Evolutionary conservation across 2,329 filamentous ascomycete species (phyloP).

Genomic region (Aspergillus niger): DNA sequence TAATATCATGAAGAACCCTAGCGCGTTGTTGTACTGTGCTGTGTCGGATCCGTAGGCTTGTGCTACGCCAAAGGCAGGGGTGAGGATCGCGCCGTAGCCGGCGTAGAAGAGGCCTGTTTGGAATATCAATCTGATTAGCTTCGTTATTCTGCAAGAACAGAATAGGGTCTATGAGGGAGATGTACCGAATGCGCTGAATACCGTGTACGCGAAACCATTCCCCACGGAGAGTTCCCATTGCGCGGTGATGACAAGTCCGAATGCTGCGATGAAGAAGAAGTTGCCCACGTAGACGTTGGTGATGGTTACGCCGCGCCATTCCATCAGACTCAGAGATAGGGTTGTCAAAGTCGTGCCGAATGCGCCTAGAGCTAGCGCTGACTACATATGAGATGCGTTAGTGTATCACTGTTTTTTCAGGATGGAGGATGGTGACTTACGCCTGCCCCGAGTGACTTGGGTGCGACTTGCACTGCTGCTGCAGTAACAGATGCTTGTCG

Average conservation of each 20-base stretch:
- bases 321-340: constrained; percentile 57
- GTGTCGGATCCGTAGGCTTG: constrained; percentile 48
- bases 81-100: constrained; percentile 53
- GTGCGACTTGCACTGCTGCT: background rate
- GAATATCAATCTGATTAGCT: too few relatives aligned
- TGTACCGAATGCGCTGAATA: constrained; percentile 56
- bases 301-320: constrained; percentile 54
- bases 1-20: constrained; percentile 53
- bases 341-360: constrained; percentile 59
- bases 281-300: constrained; percentile 58
- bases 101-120: constrained; percentile 50
- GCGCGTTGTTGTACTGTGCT: constrained; percentile 51
- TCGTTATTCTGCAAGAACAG: background rate
- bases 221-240: constrained; percentile 59
- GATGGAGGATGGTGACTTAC: constrained; percentile 14
- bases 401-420: background rate
- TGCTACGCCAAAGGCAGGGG: constrained; percentile 50
- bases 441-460: constrained; percentile 25
- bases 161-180: background rate
- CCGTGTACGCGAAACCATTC: constrained; percentile 57
- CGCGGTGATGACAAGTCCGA: constrained; percentile 57
- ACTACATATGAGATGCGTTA: constrained; percentile 30
- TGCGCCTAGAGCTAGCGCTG: constrained; percentile 54
- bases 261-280: constrained; percentile 55
- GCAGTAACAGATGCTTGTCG: constrained; percentile 11